Evolutionary conservation across 805 yeast species (phyloP).

Genomic region (Sungouiella blattae): DNA sequence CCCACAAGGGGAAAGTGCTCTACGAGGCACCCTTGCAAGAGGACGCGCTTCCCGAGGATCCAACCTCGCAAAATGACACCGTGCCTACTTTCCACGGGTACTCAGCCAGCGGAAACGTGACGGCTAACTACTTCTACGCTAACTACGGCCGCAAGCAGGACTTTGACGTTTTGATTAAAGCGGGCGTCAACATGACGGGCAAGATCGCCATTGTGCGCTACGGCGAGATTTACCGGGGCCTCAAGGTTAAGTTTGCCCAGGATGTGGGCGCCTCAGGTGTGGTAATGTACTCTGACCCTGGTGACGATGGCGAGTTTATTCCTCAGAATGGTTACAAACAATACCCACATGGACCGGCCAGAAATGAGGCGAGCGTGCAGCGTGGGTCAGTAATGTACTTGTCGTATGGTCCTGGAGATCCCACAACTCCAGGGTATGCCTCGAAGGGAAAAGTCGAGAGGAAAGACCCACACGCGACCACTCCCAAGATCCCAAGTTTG

Average conservation of each 20-base stretch:
- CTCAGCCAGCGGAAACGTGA: constrained; percentile 8
- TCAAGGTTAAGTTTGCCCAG: constrained; percentile 10
- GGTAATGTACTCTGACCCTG: constrained; percentile 8
- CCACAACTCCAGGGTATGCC: constrained; percentile 9
- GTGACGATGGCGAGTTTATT: constrained; percentile 8
- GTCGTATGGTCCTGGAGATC: constrained; percentile 8
- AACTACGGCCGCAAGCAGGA: constrained; percentile 8
- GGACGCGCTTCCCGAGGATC: constrained; percentile 6
- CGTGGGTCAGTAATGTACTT: constrained; percentile 9
- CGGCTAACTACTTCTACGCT: constrained; percentile 7
- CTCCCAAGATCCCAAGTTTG: constrained; percentile 8
- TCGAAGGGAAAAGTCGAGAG: constrained; percentile 2
- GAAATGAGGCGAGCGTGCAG: constrained; percentile 7
- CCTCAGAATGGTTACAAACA: constrained; percentile 7
- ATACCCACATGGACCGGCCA: constrained; percentile 8
- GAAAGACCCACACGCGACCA: constrained; percentile 4
- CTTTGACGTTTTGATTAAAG: constrained; percentile 1
- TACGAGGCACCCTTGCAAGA: constrained; percentile 5
- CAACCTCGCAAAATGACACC: constrained; percentile 3
- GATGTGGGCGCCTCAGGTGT: constrained; percentile 7
- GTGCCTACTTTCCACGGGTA: constrained; percentile 8
- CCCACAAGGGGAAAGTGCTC: constrained; percentile 1
- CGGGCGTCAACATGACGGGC: constrained; percentile 4
- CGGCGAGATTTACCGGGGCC: constrained; percentile 8
- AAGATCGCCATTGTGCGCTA: constrained; percentile 7